Percentiles rank a stretch among this genome's conserved stretches.
These are phyloP conservation scores for Aspergillus pseudonomiae DNA, from an alignment of 2,329 filamentous ascomycete species.

Conservation along the genomic window DNA sequence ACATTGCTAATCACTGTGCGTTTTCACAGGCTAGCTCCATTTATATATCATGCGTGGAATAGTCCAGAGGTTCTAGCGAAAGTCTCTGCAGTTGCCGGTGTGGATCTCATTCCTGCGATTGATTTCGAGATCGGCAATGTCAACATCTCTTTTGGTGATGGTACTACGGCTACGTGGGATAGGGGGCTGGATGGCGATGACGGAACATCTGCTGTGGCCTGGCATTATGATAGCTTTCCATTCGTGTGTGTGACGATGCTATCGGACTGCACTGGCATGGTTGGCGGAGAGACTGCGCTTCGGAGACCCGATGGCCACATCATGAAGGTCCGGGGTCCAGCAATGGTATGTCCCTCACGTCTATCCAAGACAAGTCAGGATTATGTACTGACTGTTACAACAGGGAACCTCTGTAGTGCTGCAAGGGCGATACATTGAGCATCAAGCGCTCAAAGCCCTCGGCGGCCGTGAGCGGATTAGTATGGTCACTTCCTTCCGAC, in stretches of 20 bases:
- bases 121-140: conserved; percentile 64
- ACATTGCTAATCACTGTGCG: background rate
- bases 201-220: background rate
- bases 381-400: background rate
- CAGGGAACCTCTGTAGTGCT: conserved; percentile 1
- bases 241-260: conserved; percentile 69
- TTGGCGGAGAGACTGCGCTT: conserved; percentile 59
- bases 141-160: conserved; percentile 53
- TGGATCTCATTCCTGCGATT: conserved; percentile 60
- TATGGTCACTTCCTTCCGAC: conserved; percentile 2
- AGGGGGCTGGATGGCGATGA: background rate
- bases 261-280: conserved; percentile 63
- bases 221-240: conserved; percentile 58
- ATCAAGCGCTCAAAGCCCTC: conserved; percentile 1
- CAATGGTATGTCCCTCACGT: background rate
- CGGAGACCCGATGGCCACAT: background rate
- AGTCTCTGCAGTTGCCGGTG: conserved; percentile 60
- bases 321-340: conserved; percentile 4
- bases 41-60: conserved; percentile 53
- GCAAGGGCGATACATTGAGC: conserved; percentile 9
- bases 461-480: conserved; percentile 8
- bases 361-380: background rate
- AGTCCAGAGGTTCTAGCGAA: conserved; percentile 56
- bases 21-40: background rate
- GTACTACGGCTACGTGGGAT: background rate